A percentile compares a stretch with the other conserved stretches of the same genome.
Evolutionary conservation across 1,284 basidiomycete species (phyloP).

Genomic region (Cystodermella granulosa): DNA sequence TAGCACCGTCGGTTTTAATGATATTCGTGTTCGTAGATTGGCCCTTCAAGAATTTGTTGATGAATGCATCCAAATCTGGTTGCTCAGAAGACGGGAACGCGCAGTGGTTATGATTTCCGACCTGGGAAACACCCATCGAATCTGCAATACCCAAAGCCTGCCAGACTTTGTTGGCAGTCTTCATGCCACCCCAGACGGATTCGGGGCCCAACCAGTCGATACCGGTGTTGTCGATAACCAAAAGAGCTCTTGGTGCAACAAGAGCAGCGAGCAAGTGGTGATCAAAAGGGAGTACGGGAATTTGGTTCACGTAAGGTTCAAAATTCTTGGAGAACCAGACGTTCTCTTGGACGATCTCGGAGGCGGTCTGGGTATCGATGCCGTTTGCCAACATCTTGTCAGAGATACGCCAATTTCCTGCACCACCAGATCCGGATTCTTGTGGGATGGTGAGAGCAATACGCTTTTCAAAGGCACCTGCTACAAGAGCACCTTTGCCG

Average conservation of each 20-base stretch:
- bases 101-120: conserved; percentile 52
- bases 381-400: conserved; percentile 38
- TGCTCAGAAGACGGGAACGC: conserved; percentile 45
- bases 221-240: conserved; percentile 50
- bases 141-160: conserved; percentile 46
- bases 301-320: conserved; percentile 41
- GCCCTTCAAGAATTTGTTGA: conserved; percentile 50
- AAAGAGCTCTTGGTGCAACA: conserved; percentile 49
- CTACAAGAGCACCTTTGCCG: conserved; percentile 54
- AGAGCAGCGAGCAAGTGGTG: conserved; percentile 51
- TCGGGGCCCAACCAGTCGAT: conserved; percentile 49
- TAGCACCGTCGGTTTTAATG: conserved; percentile 45
- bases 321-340: conserved; percentile 53
- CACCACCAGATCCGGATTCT: conserved; percentile 54
- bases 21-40: conserved; percentile 44
- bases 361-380: conserved; percentile 43
- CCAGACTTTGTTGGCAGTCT: conserved; percentile 46
- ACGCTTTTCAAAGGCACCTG: conserved; percentile 51
- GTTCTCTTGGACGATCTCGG: conserved; percentile 52
- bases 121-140: conserved; percentile 48
- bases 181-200: conserved; percentile 47
- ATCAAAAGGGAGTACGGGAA: conserved; percentile 47
- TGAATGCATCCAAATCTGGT: conserved; percentile 45
- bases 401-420: conserved; percentile 54
- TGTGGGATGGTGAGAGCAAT: conserved; percentile 54